Evolutionary conservation across 208 protist genomes (phyloP), one percentile per base, ranked within the genome.

Genomic region (Novymonas esmeraldas): DNA sequence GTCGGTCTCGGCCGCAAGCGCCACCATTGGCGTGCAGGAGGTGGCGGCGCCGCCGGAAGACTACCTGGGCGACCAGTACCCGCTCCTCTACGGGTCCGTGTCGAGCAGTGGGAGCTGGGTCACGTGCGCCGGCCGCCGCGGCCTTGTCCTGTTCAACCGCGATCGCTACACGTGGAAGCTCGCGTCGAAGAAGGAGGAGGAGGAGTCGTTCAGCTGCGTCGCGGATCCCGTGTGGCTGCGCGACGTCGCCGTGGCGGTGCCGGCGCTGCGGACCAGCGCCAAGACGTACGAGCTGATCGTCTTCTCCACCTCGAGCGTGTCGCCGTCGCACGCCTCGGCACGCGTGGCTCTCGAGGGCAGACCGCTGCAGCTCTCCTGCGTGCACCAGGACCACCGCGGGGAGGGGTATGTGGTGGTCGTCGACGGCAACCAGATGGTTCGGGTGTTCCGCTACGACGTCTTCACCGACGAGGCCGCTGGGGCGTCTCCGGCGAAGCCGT

Each of bases 221-320:
- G 76, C 76, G 1, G 80, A 88, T 44, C 87, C 86, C 2, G 64
- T 78, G 22, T 95, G 86, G 82, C 68, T 95, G 46, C 56, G 64
- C 31, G 66, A 84, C 46, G 26, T 69, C 6, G 64, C 78, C 3
- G 66, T 89, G 13, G 79, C 70, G 6, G 39, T 93, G 5, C 81
- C 86, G 24, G 66, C 64, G 0, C 49, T 67, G 24, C 64, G 68
- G 16, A 63, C 60, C 28, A 57, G 61, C 22, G 52, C 57, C 16
- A 73, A 66, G 24, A 57, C 48, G 4, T 85, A 74, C 57, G 79
- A 75, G 29, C 56, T 89, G 26, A 54, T 65, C n/a, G 55, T 86
- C 1, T 74, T 81, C 28, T 64, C 70, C 9, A 63, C 70, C 36
- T 63, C 50, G 6, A 70, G 59, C 34, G 61, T 84, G 14, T 71